A percentile compares a stretch with the other conserved stretches of the same genome.
These are phyloP conservation scores for Arthrobotrys sinensis DNA, from an alignment of 2,329 filamentous ascomycete species.

Conservation along the genomic window DNA sequence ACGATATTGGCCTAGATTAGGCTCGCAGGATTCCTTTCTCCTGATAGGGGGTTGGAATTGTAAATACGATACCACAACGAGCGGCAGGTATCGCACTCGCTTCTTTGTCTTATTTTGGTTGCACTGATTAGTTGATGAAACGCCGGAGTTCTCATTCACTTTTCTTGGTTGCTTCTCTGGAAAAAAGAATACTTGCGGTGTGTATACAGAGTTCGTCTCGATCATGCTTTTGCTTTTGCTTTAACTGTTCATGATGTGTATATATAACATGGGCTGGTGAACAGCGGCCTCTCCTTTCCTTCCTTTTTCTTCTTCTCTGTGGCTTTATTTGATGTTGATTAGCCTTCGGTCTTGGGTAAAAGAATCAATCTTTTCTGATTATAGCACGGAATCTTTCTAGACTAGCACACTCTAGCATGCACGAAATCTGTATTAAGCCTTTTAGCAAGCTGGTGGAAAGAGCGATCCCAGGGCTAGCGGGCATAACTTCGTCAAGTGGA, in stretches of 20 bases:
- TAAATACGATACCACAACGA: conserved; percentile 45
- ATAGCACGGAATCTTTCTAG: no score
- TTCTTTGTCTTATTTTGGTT: conserved; percentile 15
- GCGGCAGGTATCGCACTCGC: conserved; percentile 30
- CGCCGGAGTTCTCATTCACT: conserved; percentile 34
- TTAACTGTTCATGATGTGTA: conserved; percentile 31
- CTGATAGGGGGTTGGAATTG: conserved; percentile 15
- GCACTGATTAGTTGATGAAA: conserved; percentile 32
- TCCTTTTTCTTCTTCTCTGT: conserved; percentile 7
- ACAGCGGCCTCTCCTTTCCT: conserved; percentile 50
- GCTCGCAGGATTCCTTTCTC: background rate
- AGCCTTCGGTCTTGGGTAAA: conserved; percentile 37
- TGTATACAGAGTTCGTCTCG: conserved; percentile 16
- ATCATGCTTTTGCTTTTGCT: conserved; percentile 11
- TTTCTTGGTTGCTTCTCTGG: conserved; percentile 8
- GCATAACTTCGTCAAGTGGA: no score
- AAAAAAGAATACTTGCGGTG: background rate
- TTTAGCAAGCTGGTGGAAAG: background rate
- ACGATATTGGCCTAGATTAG: no score
- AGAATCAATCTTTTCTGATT: conserved; percentile 32
- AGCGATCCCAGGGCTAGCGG: no score
- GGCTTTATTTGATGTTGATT: conserved; percentile 29
- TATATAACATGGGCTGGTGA: conserved; percentile 40
- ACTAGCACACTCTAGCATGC: background rate
- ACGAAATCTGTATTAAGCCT: background rate